phyloP scores from a whole-genome alignment of 371 early-diverging fungal genomes.

The Syncephalastrum contaminatum region DNA sequence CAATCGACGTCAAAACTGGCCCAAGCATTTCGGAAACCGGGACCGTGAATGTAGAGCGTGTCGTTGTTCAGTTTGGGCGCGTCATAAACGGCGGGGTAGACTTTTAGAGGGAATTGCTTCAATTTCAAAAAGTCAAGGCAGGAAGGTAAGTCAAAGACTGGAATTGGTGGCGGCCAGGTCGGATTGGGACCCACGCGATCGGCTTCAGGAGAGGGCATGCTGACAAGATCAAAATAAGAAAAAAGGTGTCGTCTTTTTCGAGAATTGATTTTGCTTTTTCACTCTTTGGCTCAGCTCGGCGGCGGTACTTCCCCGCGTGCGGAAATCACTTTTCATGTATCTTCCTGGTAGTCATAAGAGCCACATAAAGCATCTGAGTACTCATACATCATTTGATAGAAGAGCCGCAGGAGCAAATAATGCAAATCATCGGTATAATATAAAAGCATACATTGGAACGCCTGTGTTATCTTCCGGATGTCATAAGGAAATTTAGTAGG shows the following conservation, averaged over 20 bases:
- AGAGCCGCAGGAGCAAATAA: too few species aligned
- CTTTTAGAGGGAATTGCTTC: constrained; percentile 43
- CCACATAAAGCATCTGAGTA: too few species aligned
- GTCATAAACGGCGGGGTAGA: constrained; percentile 39
- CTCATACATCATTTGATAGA: too few species aligned
- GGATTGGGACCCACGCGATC: constrained; percentile 1
- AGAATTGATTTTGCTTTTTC: background rate
- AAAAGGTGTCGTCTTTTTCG: background rate
- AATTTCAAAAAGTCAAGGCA: constrained; percentile 45
- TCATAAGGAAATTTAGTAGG: too few species aligned
- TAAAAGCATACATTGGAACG: too few species aligned
- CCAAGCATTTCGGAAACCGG: constrained; percentile 33
- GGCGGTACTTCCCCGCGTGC: too few species aligned
- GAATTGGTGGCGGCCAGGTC: constrained; percentile 23
- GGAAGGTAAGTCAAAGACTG: constrained; percentile 37
- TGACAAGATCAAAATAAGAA: background rate
- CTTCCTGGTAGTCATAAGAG: too few species aligned
- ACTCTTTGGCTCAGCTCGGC: too few species aligned
- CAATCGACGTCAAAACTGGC: constrained; percentile 51
- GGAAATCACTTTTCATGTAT: too few species aligned
- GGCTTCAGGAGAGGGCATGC: constrained; percentile 12
- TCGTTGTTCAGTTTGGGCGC: constrained; percentile 32
- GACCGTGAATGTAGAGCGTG: constrained; percentile 47
- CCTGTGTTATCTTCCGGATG: too few species aligned
- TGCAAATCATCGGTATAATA: too few species aligned